Evolutionary conservation across 148 eudicot genomes (phyloP).

Genomic region (Fagopyrum homotropicum): DNA sequence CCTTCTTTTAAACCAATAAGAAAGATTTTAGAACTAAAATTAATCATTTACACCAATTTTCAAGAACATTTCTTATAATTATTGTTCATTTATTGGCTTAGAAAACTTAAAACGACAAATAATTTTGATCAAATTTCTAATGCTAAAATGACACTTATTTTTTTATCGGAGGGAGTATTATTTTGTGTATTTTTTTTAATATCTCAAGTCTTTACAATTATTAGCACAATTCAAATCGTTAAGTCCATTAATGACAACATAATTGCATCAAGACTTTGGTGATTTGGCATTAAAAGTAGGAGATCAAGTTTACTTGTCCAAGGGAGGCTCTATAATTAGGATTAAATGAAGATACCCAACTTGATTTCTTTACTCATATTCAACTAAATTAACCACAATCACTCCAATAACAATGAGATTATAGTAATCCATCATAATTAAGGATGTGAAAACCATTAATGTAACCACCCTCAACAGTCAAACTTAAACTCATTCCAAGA

Average conservation of each 20-base stretch:
- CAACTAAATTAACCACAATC: not conserved
- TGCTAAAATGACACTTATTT: no score
- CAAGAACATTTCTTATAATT: no score
- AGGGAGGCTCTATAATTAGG: conserved; percentile 32
- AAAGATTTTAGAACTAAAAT: no score
- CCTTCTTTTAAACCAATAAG: no score
- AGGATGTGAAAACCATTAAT: not conserved
- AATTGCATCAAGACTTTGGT: conserved; percentile 27
- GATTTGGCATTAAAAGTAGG: conserved; percentile 9
- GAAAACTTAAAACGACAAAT: no score
- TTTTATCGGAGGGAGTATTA: no score
- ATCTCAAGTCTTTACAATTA: not conserved
- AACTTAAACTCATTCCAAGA: conserved; percentile 3
- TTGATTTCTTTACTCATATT: not conserved
- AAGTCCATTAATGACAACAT: conserved; percentile 16
- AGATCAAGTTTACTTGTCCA: conserved; percentile 16
- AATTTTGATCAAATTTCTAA: no score
- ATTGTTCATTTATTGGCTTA: no score
- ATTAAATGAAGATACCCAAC: conserved; percentile 8
- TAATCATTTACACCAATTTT: no score
- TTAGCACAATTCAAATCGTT: not conserved
- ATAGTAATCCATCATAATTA: conserved; percentile 4
- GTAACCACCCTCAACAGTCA: not conserved
- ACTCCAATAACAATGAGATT: not conserved
- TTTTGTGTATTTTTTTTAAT: not conserved